Base-by-base conservation (phyloP, 1,139 yeast genomes). In the Sugiyamaella xylanicola region DNA sequence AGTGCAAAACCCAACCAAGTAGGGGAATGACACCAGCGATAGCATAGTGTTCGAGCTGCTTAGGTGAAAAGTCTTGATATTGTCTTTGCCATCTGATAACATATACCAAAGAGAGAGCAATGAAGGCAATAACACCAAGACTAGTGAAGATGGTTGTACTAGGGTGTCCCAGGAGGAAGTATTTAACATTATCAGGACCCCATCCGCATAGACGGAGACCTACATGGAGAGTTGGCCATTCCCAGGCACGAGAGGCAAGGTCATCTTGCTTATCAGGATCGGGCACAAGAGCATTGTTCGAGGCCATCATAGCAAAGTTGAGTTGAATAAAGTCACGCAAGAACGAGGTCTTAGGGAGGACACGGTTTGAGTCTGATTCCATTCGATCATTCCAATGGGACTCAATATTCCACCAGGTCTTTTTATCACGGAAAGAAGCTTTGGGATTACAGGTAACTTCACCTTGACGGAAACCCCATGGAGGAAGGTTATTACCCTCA, bases 331-430 rank as follows among this genome's bases (percentile, higher is more conserved):
- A 95, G 75, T 93, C 98, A 65, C 89, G 85, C 67, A 90, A 69
- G 74, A 95, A 95, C 67, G 81, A 82, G 29, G 97, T 86, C 70
- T 80, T 86, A 65, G 98, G 97, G 66, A 87, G 79, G 67, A 79
- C 79, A 74, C 92, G 89, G 68, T 82, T 85, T 53, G 72, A 70
- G 41, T 95, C 85, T 43, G 79, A 78, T 54, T 96, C 96, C 65
- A 95, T 78, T 40, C 84, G 76, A 48, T 79, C 83, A 72, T 95
- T 91, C 65, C 76, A 77, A 75, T 93, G 95, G 68, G 82, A 79
- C 75, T 95, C 99, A 68, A 95, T 79, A 73, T 92, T 93, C 98
- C 99, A 95, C 97, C 97, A 93, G 29, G 97, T 90, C 75, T 95
- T 81, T 77, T 89, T 90, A 73, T 95, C 98, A 71, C 95, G 86